A percentile compares a stretch with the other conserved stretches of the same genome.
Evolutionary conservation across 129 eudicot species (phyloP).

Genomic region (Cynara cardunculus): DNA sequence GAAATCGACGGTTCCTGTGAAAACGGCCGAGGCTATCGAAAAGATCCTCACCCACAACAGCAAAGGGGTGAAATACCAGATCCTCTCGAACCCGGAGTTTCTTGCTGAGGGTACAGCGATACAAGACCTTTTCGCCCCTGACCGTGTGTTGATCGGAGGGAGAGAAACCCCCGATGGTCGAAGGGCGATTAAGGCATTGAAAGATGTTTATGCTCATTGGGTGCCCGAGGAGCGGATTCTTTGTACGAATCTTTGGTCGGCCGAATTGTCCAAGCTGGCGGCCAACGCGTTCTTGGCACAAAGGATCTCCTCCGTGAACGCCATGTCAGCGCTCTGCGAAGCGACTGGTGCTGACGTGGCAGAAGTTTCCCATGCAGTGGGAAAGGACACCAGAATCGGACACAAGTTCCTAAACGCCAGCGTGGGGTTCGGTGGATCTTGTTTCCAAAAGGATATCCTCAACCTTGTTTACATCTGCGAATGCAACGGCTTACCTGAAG

Average conservation of each 20-base stretch:
- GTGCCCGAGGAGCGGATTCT: constrained; percentile 71
- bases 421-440: constrained; percentile 82
- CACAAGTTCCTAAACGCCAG: constrained; percentile 70
- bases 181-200: constrained; percentile 58
- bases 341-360: constrained; percentile 78
- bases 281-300: constrained; percentile 85
- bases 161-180: constrained; percentile 67
- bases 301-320: constrained; percentile 72
- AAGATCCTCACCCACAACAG: constrained; percentile 69
- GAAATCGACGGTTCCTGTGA: constrained; percentile 78
- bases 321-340: constrained; percentile 77
- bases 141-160: constrained; percentile 83
- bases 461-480: constrained; percentile 77
- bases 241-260: constrained; percentile 85
- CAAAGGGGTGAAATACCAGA: constrained; percentile 70
- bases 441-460: constrained; percentile 78
- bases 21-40: constrained; percentile 85
- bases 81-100: constrained; percentile 73
- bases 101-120: constrained; percentile 85
- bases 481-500: constrained; percentile 73
- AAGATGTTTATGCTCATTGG: constrained; percentile 73
- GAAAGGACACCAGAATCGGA: constrained; percentile 72
- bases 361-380: constrained; percentile 70
- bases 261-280: constrained; percentile 77
- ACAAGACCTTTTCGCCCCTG: constrained; percentile 70